Evolutionary conservation across 225 moss, liverwort and hornwort genomes (phyloP), one percentile per base, ranked within the genome.

Genomic region (Bryoerythrophyllum caledonicum): DNA sequence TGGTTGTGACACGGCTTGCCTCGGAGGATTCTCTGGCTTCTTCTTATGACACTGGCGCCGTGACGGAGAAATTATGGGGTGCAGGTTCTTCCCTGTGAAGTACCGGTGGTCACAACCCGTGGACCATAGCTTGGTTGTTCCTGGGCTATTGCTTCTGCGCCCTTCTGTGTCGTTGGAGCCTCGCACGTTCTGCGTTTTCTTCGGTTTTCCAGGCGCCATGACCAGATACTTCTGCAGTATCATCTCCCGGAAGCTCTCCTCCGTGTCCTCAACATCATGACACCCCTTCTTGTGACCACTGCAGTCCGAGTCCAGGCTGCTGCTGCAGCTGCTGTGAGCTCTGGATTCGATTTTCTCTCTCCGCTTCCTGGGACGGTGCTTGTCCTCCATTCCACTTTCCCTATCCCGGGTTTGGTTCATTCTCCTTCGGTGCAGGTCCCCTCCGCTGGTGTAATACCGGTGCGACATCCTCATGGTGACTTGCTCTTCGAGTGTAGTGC

Each of bases 161-260:
- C 62, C 59, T 60, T 73, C 58, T 43, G 64, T 76, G 51, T 73
- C 72, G 28, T 68, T 75, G 9, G 27, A 19, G 25, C 67, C 77
- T 62, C 52, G 55, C 13, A 71, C 46, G 48, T 49, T 49, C 13
- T 73, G 60, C 72, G 41, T 28, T 34, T 75, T 76, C 48, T 59
- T 74, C 35, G 32, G 43, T 48, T 81, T 80, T 8, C 35, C 75
- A 62, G 82, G 82, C 35, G 60, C 26, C 76, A 78, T 72, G 30
- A 88, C 72, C 68, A 87, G 60, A 51, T 88, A 82, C 56, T 85
- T 88, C 27, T 85, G 82, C 61, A 85, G 16, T 64, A 88, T 78
- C 78, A 85, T 82, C 79, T 80, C 63, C 59, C 68, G 71, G 44
- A 81, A 68, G 51, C 78, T 61, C 65, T 76, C 61, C 40, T 79